Evolutionary conservation across 768 basidiomycete species (phyloP), one percentile per base, ranked within the genome.

Genomic region (Neoboletus brunneissimus): DNA sequence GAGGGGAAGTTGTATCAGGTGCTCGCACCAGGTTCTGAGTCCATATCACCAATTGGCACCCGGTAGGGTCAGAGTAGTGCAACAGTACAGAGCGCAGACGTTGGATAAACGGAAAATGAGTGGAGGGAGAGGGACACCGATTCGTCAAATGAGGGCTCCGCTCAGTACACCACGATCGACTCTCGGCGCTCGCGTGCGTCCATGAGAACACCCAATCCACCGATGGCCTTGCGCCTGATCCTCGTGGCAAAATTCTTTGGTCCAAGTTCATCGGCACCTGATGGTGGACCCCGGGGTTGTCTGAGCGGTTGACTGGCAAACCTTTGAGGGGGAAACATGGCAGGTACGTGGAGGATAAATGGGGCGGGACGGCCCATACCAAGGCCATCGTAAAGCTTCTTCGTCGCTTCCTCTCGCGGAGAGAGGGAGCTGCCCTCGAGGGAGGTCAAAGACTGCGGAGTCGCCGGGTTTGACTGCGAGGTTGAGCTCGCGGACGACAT

Each of bases 191-290:
- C 90, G 58, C 90, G 83, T 34, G 90, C 88, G 64, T 81, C 87
- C 81, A 91, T 85, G 63, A 93, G 81, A 67, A 82, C 82, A 53
- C 87, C 87, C 49, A 93, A 75, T 27, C 90, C 89, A 34, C 87
- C 89, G 57, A 92, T 88, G 20, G 91, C 91, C 78, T 88, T 84
- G 66, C 89, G 83, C 73, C 91, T 82, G 73, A 90, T 88, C 64
- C 91, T 84, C 37, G 86, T 85, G 8, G 91, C 91, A 77, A 94
- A 94, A 71, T 94, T 94, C 80, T 89, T 88, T 43, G 89, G 87
- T 20, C 88, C 87, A 48, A 94, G 83, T 68, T 94, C 91, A 66
- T 94, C 91, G 60, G 85, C 84, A 67, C 88, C 87, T 23, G 88
- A 88, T 43, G 92, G 92, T 54, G 92, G 92, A 64, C 92, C 92